A percentile compares a stretch with the other conserved stretches of the same genome.
phyloP scores from a whole-genome alignment of 208 protist species.

The Leishmania braziliensis region DNA sequence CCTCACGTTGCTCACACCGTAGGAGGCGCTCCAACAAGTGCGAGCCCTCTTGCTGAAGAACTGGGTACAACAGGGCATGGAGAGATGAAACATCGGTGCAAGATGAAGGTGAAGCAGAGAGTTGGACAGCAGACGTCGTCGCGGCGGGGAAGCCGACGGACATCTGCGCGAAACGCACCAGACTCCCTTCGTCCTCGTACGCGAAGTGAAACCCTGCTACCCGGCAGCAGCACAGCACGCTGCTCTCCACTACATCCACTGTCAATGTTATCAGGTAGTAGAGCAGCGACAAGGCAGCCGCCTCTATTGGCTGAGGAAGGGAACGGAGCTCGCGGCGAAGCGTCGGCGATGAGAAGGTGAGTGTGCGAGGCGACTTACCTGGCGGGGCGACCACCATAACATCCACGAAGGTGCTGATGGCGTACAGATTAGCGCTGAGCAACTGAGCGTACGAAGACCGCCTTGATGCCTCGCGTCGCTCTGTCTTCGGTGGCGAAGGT shows the following conservation, averaged over 20 bases:
- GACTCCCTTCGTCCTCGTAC: neutral
- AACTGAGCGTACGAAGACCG: constrained; percentile 9
- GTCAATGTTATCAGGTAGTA: constrained; percentile 1
- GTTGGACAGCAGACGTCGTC: neutral
- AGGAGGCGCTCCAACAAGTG: constrained; percentile 20
- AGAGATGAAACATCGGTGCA: neutral
- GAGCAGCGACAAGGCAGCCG: constrained; percentile 1
- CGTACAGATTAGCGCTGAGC: constrained; percentile 23
- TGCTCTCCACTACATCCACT: constrained; percentile 6
- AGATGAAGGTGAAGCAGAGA: neutral
- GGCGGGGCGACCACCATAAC: neutral
- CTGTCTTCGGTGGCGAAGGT: neutral
- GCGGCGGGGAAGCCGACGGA: neutral
- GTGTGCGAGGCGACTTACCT: neutral
- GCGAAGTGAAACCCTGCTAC: neutral
- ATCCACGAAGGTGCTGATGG: constrained; percentile 23
- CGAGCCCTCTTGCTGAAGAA: constrained; percentile 25
- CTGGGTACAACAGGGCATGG: neutral
- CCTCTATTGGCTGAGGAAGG: neutral
- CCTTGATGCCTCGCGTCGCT: neutral
- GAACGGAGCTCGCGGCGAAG: neutral
- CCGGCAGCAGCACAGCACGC: neutral
- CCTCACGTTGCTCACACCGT: neutral
- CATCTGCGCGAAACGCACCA: neutral
- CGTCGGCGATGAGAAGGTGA: neutral